phyloP scores from a whole-genome alignment of 805 yeast species.

The Candida parachauliodes region DNA sequence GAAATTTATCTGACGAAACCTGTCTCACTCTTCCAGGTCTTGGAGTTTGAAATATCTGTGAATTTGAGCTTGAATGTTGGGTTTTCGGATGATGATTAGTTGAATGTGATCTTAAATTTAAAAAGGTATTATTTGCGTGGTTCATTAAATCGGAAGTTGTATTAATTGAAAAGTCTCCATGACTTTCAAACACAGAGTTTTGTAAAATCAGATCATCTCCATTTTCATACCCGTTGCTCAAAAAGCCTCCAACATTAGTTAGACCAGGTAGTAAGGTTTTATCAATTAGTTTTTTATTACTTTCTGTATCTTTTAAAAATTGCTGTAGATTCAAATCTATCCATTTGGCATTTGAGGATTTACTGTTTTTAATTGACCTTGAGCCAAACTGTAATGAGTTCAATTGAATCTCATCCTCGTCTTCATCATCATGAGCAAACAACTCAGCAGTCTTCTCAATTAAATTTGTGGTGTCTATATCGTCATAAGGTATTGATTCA shows the following conservation, averaged over 20 bases:
- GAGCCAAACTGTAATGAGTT: conserved; percentile 38
- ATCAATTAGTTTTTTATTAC: conserved; percentile 20
- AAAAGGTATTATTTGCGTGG: conserved; percentile 19
- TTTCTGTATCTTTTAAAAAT: conserved; percentile 2
- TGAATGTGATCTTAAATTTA: conserved; percentile 14
- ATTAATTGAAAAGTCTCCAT: conserved; percentile 32
- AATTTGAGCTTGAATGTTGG: no score
- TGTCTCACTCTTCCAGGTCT: conserved; percentile 36
- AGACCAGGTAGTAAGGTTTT: conserved; percentile 30
- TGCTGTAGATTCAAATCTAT: conserved; percentile 29
- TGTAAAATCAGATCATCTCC: conserved; percentile 21
- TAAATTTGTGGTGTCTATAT: conserved; percentile 36
- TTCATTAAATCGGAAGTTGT: conserved; percentile 25
- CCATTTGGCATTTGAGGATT: conserved; percentile 32
- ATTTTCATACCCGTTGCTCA: conserved; percentile 28
- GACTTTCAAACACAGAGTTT: conserved; percentile 10
- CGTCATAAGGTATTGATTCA: conserved; percentile 38
- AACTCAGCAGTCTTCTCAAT: conserved; percentile 33
- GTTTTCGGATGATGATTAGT: conserved; percentile 9
- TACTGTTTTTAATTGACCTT: conserved; percentile 33
- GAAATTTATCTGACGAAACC: conserved; percentile 36
- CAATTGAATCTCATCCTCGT: conserved; percentile 34
- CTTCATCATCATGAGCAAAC: conserved; percentile 39
- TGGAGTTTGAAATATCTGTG: conserved; percentile 32
- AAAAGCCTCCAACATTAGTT: conserved; percentile 28